phyloP scores from a whole-genome alignment of 768 basidiomycete species.

The Termitomyces sp. region DNA sequence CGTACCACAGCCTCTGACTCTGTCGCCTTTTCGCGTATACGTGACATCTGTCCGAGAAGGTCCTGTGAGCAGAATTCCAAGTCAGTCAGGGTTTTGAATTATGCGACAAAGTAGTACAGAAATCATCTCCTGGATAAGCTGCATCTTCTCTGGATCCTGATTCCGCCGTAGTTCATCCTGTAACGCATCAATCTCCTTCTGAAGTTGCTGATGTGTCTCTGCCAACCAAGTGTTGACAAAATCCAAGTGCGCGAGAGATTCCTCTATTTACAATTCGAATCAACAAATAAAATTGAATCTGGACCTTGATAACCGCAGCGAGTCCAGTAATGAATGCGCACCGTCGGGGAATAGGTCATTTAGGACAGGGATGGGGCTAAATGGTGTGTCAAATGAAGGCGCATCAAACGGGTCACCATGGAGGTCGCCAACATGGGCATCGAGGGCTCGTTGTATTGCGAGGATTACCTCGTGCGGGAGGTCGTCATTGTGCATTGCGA shows the following conservation, averaged over 20 bases:
- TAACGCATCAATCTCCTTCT: slow-evolving; percentile 65
- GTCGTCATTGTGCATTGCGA: slow-evolving; percentile 37
- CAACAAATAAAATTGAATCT: slow-evolving; percentile 12
- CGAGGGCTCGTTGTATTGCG: slow-evolving; percentile 66
- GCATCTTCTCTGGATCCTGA: slow-evolving; percentile 88
- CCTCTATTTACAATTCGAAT: slow-evolving; percentile 42
- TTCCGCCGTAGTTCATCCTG: slow-evolving; percentile 62
- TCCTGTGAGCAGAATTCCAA: slow-evolving; percentile 45
- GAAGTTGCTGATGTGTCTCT: slow-evolving; percentile 63
- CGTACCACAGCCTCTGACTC: slow-evolving; percentile 96
- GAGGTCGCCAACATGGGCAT: slow-evolving; percentile 37
- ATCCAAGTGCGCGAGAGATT: slow-evolving; percentile 66
- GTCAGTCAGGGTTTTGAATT: not conserved
- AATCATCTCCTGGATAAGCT: slow-evolving; percentile 92
- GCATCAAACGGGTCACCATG: slow-evolving; percentile 50
- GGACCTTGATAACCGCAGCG: slow-evolving; percentile 2
- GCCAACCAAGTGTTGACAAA: slow-evolving; percentile 62
- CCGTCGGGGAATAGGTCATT: slow-evolving; percentile 81
- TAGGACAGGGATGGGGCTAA: slow-evolving; percentile 49
- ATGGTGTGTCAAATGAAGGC: slow-evolving; percentile 40
- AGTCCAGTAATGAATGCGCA: slow-evolving; percentile 22
- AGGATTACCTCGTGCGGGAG: slow-evolving; percentile 64
- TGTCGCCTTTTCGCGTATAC: slow-evolving; percentile 92
- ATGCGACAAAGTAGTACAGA: slow-evolving; percentile 46
- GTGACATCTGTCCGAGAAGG: slow-evolving; percentile 90